A percentile compares a stretch with the other conserved stretches of the same genome.
Evolutionary conservation across 345 rosid genomes (phyloP).

Genomic region (Linum usitatissimum): DNA sequence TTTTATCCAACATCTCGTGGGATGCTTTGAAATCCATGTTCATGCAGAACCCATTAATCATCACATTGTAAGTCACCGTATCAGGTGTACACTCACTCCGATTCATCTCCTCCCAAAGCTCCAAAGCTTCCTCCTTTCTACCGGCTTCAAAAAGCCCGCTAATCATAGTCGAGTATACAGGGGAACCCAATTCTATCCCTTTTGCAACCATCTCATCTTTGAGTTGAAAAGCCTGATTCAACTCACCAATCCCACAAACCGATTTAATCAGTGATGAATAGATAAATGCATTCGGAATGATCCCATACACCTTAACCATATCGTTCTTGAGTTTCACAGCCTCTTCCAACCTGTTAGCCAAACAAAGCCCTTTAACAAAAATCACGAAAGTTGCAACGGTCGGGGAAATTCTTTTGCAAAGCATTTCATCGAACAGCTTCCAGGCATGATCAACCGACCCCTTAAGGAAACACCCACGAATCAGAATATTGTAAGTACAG

Average conservation of each 20-base stretch:
- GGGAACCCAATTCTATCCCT: slow-evolving; percentile 34
- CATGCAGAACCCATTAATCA: slow-evolving; percentile 46
- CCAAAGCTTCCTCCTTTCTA: slow-evolving; percentile 38
- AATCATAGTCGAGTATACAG: slow-evolving; percentile 48
- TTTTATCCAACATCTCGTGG: slow-evolving; percentile 38
- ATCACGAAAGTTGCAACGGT: slow-evolving; percentile 45
- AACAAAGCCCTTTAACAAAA: slow-evolving; percentile 43
- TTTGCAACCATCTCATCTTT: slow-evolving; percentile 53
- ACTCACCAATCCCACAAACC: slow-evolving; percentile 33
- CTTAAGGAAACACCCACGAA: slow-evolving; percentile 26
- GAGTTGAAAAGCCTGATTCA: slow-evolving; percentile 43
- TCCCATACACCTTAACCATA: slow-evolving; percentile 35
- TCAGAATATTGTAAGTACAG: slow-evolving; percentile 66
- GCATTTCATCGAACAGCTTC: slow-evolving; percentile 56
- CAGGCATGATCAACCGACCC: slow-evolving; percentile 40
- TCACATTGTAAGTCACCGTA: slow-evolving; percentile 49
- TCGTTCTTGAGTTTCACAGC: slow-evolving; percentile 57
- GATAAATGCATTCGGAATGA: slow-evolving; percentile 27
- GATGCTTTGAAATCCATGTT: slow-evolving; percentile 49
- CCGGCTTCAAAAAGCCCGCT: slow-evolving; percentile 40
- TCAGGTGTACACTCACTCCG: slow-evolving; percentile 43
- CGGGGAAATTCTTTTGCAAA: slow-evolving; percentile 38
- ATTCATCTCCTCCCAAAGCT: slow-evolving; percentile 50
- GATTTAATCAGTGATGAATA: slow-evolving; percentile 52
- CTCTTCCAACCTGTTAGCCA: slow-evolving; percentile 38